Percentiles rank a stretch among this genome's conserved stretches.
phyloP scores from a whole-genome alignment of 768 basidiomycete genomes.

The Boletus eberwhitei region DNA sequence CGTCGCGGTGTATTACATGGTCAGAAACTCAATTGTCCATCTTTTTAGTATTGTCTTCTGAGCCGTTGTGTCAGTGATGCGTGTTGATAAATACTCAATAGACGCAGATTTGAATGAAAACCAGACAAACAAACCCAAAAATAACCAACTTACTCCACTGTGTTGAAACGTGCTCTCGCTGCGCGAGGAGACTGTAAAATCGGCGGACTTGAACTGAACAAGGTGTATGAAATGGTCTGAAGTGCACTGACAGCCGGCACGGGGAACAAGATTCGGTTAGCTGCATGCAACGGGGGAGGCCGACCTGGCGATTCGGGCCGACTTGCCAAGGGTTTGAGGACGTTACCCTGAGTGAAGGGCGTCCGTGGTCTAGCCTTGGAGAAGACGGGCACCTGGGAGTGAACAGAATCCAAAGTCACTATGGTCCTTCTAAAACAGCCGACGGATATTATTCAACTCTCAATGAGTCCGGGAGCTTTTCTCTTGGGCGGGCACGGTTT shows the following conservation, averaged over 20 bases:
- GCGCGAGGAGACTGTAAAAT: not conserved
- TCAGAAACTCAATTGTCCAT: not conserved
- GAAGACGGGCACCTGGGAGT: not conserved
- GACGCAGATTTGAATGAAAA: too few relatives aligned
- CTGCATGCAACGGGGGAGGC: not conserved
- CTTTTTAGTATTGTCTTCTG: not conserved
- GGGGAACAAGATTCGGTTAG: not conserved
- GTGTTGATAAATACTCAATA: too few relatives aligned
- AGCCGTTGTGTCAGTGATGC: not conserved
- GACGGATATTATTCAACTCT: not conserved
- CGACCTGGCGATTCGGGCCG: slow-evolving; percentile 4
- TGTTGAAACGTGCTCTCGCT: not conserved
- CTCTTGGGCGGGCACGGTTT: not conserved
- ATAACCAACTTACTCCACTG: not conserved
- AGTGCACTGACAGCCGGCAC: not conserved
- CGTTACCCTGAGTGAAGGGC: not conserved
- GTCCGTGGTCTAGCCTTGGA: not conserved
- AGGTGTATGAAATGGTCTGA: not conserved
- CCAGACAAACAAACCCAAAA: not conserved
- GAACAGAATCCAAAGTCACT: too few relatives aligned
- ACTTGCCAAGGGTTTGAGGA: not conserved
- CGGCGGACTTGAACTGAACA: not conserved
- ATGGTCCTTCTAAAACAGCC: not conserved
- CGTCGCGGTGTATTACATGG: not conserved
- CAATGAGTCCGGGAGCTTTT: not conserved